Conservation (phyloP, 768 basidiomycete genomes). For the Hygrophorus pudorinus region DNA sequence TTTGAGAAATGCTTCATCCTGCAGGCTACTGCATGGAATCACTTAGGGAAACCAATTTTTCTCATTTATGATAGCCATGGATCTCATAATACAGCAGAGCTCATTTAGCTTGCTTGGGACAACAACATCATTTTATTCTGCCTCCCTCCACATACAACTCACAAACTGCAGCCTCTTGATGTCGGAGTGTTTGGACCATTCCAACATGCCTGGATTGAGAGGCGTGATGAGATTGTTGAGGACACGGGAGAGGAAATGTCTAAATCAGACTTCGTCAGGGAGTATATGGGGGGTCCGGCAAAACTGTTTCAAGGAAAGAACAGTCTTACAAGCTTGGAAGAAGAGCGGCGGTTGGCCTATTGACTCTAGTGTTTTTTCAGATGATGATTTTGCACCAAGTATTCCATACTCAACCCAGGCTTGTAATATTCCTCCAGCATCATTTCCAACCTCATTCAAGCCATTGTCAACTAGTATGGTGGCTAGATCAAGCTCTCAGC, state of each 20-base stretch:
- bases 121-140: slow-evolving; percentile 22
- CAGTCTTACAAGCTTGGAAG: slow-evolving; percentile 13
- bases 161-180: slow-evolving; percentile 26
- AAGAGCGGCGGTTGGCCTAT: slow-evolving; percentile 15
- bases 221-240: slow-evolving; percentile 12
- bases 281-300: slow-evolving; percentile 17
- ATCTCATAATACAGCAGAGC: slow-evolving; percentile 10
- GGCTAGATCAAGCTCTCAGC: too few relatives aligned
- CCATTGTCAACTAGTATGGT: too few relatives aligned
- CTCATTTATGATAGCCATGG: slow-evolving; percentile 18
- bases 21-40: slow-evolving; percentile 16
- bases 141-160: slow-evolving; percentile 27
- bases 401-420: too few relatives aligned
- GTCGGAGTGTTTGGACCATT: slow-evolving; percentile 28
- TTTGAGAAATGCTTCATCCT: slow-evolving; percentile 18
- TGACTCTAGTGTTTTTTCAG: too few relatives aligned
- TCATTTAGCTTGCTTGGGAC: slow-evolving; percentile 11
- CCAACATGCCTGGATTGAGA: slow-evolving; percentile 17
- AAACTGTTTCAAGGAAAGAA: slow-evolving; percentile 10
- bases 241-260: slow-evolving; percentile 15
- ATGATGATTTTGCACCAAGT: slow-evolving; percentile 9
- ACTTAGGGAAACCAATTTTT: slow-evolving; percentile 6
- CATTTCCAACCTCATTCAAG: too few relatives aligned
- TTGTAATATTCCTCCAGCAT: too few relatives aligned
- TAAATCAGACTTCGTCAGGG: slow-evolving; percentile 16